phyloP scores from a whole-genome alignment of 2,329 filamentous ascomycete genomes.

The Trichoderma atroviride region DNA sequence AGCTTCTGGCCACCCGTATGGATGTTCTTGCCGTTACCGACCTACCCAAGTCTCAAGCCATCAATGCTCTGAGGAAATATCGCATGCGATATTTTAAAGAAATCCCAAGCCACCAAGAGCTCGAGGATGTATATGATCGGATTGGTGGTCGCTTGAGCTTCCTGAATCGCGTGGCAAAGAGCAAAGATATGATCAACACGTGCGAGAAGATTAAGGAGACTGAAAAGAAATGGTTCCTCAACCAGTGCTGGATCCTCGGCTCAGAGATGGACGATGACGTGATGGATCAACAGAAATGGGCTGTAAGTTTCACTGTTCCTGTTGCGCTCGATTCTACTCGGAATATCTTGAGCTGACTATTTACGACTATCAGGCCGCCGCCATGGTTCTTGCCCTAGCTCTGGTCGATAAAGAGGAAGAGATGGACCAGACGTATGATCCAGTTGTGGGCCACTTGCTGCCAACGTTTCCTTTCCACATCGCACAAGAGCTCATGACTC shows the following conservation, averaged over 20 bases:
- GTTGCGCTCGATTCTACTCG: background rate
- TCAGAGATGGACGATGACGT: conserved; percentile 90
- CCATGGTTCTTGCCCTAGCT: conserved; percentile 89
- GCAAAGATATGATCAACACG: conserved; percentile 73
- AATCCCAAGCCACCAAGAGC: conserved; percentile 52
- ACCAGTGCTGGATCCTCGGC: conserved; percentile 75
- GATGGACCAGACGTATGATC: conserved; percentile 67
- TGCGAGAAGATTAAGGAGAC: conserved; percentile 72
- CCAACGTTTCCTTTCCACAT: conserved; percentile 80
- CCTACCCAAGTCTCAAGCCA: conserved; percentile 75
- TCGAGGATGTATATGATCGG: conserved; percentile 80
- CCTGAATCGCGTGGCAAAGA: conserved; percentile 87
- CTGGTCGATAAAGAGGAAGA: conserved; percentile 80
- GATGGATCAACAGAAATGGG: conserved; percentile 97
- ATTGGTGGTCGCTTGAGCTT: conserved; percentile 89
- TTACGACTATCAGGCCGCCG: conserved; percentile 64
- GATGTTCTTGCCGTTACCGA: conserved; percentile 87
- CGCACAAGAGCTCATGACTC: conserved; percentile 90
- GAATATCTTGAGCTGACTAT: background rate
- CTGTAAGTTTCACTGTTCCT: conserved; percentile 58
- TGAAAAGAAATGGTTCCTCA: conserved; percentile 77
- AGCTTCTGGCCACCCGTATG: conserved; percentile 91
- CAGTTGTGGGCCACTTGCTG: conserved; percentile 70
- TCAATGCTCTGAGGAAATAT: conserved; percentile 76
- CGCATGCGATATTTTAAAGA: conserved; percentile 77